Conservation (phyloP, 2,329 filamentous ascomycete species). For the Daldinia sp. region DNA sequence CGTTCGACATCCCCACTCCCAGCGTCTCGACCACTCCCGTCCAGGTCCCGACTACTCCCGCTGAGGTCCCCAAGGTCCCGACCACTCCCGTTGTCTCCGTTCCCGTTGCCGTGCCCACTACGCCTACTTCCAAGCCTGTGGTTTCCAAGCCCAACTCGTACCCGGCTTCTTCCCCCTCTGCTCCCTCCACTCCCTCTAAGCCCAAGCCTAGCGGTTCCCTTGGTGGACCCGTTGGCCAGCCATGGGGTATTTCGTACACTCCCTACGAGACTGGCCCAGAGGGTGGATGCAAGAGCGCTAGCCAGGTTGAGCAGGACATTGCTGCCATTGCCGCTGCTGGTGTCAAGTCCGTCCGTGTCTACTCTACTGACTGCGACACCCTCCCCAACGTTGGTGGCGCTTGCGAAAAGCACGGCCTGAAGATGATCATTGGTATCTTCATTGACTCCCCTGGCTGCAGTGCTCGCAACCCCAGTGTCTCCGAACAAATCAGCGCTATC, state of each 20-base stretch:
- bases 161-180: conserved; percentile 40
- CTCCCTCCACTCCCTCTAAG: conserved; percentile 27
- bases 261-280: conserved; percentile 69
- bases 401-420: conserved; percentile 73
- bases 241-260: conserved; percentile 85
- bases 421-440: conserved; percentile 89
- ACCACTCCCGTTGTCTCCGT: conserved; percentile 44
- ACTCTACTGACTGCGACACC: conserved; percentile 91
- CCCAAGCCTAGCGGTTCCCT: conserved; percentile 51
- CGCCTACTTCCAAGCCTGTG: conserved; percentile 36
- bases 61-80: background rate
- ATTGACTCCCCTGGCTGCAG: conserved; percentile 75
- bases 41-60: conserved; percentile 39
- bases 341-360: conserved; percentile 81
- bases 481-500: conserved; percentile 80
- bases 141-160: conserved; percentile 38
- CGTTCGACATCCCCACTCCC: conserved; percentile 60
- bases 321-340: conserved; percentile 71
- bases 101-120: conserved; percentile 12
- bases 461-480: conserved; percentile 70
- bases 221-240: conserved; percentile 59
- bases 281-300: conserved; percentile 73
- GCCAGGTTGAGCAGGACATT: conserved; percentile 71
- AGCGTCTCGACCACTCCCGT: conserved; percentile 43
- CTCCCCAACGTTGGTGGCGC: conserved; percentile 81